Conservation (phyloP, 805 yeast genomes). For the Maudiozyma barnettii region DNA sequence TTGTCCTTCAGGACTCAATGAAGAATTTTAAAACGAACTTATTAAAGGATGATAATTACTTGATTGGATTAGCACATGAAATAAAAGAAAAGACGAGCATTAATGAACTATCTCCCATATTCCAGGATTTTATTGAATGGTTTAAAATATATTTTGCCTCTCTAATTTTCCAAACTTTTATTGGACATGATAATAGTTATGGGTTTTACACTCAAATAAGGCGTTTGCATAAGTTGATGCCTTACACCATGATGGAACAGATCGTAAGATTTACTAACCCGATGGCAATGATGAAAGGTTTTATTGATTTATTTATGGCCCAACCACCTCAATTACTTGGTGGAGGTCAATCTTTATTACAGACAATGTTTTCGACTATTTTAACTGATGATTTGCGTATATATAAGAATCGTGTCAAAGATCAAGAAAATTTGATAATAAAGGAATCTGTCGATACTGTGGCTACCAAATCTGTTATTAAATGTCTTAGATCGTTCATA, state of each 20-base stretch:
- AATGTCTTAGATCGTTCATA: conserved; percentile 26
- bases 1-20: conserved; percentile 45
- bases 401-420: conserved; percentile 44
- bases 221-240: conserved; percentile 67
- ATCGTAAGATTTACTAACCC: conserved; percentile 82
- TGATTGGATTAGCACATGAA: conserved; percentile 55
- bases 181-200: conserved; percentile 73
- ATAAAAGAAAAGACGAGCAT: conserved; percentile 46
- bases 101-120: conserved; percentile 52
- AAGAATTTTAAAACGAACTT: conserved; percentile 49
- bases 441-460: conserved; percentile 9
- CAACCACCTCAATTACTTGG: conserved; percentile 39
- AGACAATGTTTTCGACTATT: conserved; percentile 62
- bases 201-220: conserved; percentile 65
- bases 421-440: conserved; percentile 34
- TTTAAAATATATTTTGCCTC: conserved; percentile 76
- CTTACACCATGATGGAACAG: conserved; percentile 67
- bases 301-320: conserved; percentile 77
- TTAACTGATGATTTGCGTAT: conserved; percentile 65
- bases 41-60: conserved; percentile 42
- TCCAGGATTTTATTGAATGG: conserved; percentile 70
- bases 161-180: conserved; percentile 66
- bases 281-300: conserved; percentile 64
- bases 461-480: conserved; percentile 19
- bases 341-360: conserved; percentile 59